phyloP scores from a whole-genome alignment of 306 rosid species.

The Aeschynomene evenia region DNA sequence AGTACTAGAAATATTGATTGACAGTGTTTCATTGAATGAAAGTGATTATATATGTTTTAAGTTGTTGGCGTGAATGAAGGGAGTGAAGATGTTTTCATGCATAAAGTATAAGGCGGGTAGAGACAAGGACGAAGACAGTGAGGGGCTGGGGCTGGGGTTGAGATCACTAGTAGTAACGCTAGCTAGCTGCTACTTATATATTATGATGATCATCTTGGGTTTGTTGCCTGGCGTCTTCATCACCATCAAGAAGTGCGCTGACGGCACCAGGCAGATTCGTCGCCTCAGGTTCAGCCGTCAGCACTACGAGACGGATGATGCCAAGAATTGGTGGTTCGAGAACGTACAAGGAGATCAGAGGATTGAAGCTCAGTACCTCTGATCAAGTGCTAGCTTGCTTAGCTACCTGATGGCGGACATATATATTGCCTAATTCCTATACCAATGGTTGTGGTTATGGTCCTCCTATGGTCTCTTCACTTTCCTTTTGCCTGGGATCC shows the following conservation, averaged over 20 bases:
- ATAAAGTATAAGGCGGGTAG: conserved; percentile 70
- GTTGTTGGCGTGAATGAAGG: conserved; percentile 33
- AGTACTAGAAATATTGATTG: too few relatives aligned
- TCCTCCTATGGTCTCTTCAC: conserved; percentile 18
- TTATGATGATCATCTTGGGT: too few relatives aligned
- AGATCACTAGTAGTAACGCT: too few relatives aligned
- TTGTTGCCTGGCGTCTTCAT: conserved; percentile 81
- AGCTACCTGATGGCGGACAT: too few relatives aligned
- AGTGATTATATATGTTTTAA: too few relatives aligned
- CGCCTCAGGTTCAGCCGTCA: conserved; percentile 96
- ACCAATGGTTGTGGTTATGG: too few relatives aligned
- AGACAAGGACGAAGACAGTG: conserved; percentile 45
- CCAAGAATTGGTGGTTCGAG: conserved; percentile 94
- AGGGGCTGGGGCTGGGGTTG: too few relatives aligned
- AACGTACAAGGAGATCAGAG: conserved; percentile 95
- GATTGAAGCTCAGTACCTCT: conserved; percentile 93
- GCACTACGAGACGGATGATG: conserved; percentile 75
- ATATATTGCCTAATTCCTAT: too few relatives aligned
- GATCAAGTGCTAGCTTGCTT: too few relatives aligned
- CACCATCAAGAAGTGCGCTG: conserved; percentile 76
- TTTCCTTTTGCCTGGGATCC: conserved; percentile 34
- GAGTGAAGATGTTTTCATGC: conserved; percentile 82
- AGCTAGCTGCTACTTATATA: too few relatives aligned
- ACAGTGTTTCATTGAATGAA: conserved; percentile 44
- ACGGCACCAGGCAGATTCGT: conserved; percentile 82